These are phyloP conservation scores for Trichoderma arundinaceum DNA, from an alignment of 2,329 filamentous ascomycete genomes.

Conservation along the genomic window DNA sequence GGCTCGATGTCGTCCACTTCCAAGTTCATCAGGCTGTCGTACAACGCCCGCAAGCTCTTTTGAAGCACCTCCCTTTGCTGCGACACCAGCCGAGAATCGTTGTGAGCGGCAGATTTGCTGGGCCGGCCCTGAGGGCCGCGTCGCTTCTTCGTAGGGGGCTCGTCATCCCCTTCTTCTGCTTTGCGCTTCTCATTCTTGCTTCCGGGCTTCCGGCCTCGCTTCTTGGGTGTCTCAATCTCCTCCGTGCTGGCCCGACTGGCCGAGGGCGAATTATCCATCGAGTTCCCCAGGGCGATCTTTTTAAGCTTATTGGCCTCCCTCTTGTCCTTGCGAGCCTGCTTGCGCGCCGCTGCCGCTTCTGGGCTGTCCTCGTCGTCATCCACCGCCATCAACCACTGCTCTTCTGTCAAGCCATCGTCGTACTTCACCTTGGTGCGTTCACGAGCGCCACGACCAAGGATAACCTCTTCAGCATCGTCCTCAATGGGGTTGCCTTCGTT, in stretches of 20 bases:
- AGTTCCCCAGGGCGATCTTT: slow-evolving; percentile 48
- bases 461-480: slow-evolving; percentile 77
- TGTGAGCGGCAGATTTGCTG: slow-evolving; percentile 58
- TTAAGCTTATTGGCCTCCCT: slow-evolving; percentile 78
- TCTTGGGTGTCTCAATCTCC: slow-evolving; percentile 76
- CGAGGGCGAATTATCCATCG: slow-evolving; percentile 71
- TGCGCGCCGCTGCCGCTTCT: slow-evolving; percentile 89
- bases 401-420: slow-evolving; percentile 95
- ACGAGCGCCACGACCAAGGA: slow-evolving; percentile 85
- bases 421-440: slow-evolving; percentile 95
- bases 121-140: slow-evolving; percentile 72
- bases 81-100: slow-evolving; percentile 60
- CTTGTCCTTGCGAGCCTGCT: slow-evolving; percentile 82
- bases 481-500: slow-evolving; percentile 80
- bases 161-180: slow-evolving; percentile 77
- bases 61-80: slow-evolving; percentile 80
- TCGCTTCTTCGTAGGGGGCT: slow-evolving; percentile 79
- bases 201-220: slow-evolving; percentile 81
- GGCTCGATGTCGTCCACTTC: slow-evolving; percentile 76
- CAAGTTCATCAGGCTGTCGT: slow-evolving; percentile 80
- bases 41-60: slow-evolving; percentile 75
- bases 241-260: slow-evolving; percentile 85
- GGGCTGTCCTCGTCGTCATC: slow-evolving; percentile 95
- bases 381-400: slow-evolving; percentile 98
- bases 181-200: slow-evolving; percentile 84